Conservation (phyloP, 108 stramenopile species). For the Skeletonema menzelii region DNA sequence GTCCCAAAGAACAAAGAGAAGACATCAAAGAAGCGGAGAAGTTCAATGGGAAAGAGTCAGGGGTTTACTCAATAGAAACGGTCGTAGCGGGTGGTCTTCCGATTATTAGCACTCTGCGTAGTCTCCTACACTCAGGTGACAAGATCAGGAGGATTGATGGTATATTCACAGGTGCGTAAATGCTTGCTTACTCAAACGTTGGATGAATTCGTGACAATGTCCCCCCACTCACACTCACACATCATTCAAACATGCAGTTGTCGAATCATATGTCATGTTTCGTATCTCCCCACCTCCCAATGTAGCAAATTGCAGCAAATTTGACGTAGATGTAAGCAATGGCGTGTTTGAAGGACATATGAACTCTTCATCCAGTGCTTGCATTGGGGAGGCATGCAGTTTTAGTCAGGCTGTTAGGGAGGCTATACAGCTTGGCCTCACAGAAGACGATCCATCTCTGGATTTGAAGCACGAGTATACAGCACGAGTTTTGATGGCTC, state of each 20-base stretch:
- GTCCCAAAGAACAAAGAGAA: conserved; percentile 61
- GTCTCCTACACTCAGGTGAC: conserved; percentile 68
- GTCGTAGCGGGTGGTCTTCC: conserved; percentile 85
- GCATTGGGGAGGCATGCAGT: conserved; percentile 31
- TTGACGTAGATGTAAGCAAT: conserved; percentile 51
- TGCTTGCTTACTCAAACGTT: no score
- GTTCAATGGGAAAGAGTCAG: conserved; percentile 47
- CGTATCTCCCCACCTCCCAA: conserved; percentile 77
- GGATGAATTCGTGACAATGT: no score
- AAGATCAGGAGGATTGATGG: conserved; percentile 77
- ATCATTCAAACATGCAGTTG: conserved; percentile 3
- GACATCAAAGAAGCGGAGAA: conserved; percentile 58
- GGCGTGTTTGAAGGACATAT: conserved; percentile 49
- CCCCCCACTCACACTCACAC: no score
- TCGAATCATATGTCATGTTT: conserved; percentile 82
- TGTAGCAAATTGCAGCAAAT: conserved; percentile 31
- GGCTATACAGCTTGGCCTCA: conserved; percentile 60
- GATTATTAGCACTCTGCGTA: conserved; percentile 71
- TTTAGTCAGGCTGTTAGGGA: conserved; percentile 77
- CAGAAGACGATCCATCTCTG: conserved; percentile 57
- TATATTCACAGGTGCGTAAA: conserved; percentile 50
- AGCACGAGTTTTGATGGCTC: conserved; percentile 59
- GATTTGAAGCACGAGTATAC: conserved; percentile 76
- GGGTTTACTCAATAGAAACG: conserved; percentile 76
- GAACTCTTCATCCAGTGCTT: conserved; percentile 19